phyloP scores from a whole-genome alignment of 371 early-diverging fungal genomes.

The Dichotomocladium elegans region DNA sequence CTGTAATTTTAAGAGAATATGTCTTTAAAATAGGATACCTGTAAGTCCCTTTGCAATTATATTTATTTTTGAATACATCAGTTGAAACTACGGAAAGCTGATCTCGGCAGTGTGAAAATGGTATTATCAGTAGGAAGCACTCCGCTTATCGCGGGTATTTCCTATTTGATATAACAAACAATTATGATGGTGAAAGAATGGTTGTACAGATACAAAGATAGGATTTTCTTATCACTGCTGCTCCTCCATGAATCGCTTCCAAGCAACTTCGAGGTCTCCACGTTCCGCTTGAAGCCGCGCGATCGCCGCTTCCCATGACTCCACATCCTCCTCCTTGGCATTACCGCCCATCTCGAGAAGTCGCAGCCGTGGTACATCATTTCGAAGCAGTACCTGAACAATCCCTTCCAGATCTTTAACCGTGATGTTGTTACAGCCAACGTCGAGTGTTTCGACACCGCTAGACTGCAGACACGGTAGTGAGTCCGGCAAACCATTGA shows the following conservation, averaged over 20 bases:
- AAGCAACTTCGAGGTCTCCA: conserved; percentile 30
- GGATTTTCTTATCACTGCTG: conserved; percentile 1
- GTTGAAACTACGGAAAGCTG: no score
- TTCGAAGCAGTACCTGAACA: conserved; percentile 36
- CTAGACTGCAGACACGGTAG: conserved; percentile 30
- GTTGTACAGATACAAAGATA: not conserved
- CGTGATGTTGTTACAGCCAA: conserved; percentile 53
- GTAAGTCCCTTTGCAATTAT: no score
- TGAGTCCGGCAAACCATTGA: conserved; percentile 36
- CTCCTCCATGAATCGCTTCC: conserved; percentile 20
- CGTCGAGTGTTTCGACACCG: conserved; percentile 36
- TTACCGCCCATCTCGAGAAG: conserved; percentile 61
- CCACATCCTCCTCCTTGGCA: conserved; percentile 37
- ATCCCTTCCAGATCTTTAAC: conserved; percentile 44
- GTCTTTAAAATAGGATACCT: no score
- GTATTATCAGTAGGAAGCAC: no score
- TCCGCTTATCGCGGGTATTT: not conserved
- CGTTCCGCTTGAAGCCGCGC: conserved; percentile 26
- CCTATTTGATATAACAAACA: conserved; percentile 1
- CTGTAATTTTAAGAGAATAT: no score
- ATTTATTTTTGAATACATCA: no score
- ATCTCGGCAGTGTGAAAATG: no score
- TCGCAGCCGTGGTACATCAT: conserved; percentile 41
- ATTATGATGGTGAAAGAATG: no score
- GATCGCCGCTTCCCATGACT: conserved; percentile 46